A percentile compares a stretch with the other conserved stretches of the same genome.
Evolutionary conservation across 345 rosid species (phyloP).

Genomic region (Euphorbia lathyris): DNA sequence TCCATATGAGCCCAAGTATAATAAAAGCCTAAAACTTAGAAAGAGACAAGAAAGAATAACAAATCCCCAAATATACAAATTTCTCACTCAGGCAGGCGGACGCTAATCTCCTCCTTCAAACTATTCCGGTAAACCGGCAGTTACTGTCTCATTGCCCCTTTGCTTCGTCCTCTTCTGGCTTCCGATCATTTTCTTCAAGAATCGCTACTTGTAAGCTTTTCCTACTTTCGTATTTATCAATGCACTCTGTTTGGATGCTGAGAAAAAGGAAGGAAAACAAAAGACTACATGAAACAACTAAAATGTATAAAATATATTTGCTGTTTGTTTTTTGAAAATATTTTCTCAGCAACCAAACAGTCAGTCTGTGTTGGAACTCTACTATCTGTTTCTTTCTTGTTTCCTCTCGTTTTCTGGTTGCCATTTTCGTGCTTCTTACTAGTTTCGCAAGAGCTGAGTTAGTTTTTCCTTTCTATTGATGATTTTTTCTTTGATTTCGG

Average conservation of each 20-base stretch:
- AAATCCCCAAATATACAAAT: not conserved
- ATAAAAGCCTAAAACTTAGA: too few species aligned
- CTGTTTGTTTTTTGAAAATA: not conserved
- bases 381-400: not conserved
- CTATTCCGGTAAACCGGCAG: not conserved
- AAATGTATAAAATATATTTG: not conserved
- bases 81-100: not conserved
- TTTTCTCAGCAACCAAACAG: conserved; percentile 10
- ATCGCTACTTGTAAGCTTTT: conserved; percentile 3
- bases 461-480: not conserved
- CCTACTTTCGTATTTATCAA: not conserved
- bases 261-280: conserved; percentile 14
- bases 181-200: not conserved
- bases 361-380: too few species aligned
- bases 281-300: not conserved
- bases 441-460: not conserved
- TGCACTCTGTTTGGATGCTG: conserved; percentile 11
- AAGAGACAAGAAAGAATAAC: too few species aligned
- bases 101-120: not conserved
- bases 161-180: not conserved
- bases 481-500: not conserved
- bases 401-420: not conserved
- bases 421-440: not conserved
- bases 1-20: too few species aligned
- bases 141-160: not conserved